Conservation (phyloP, 495 filamentous ascomycete genomes). For the Hypoxylon cercidicola region DNA sequence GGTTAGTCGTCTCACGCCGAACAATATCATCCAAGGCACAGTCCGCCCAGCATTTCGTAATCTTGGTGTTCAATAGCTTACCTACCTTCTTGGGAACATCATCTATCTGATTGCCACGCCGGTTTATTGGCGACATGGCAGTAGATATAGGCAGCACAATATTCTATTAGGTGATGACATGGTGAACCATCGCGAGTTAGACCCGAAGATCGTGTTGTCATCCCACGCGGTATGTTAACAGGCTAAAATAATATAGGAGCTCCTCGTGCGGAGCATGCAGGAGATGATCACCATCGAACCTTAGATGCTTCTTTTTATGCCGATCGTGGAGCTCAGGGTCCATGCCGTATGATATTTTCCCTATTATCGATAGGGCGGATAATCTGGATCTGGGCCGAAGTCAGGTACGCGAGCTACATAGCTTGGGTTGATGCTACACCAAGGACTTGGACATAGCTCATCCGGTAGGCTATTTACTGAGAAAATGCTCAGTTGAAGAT, state of each 20-base stretch:
- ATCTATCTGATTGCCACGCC: no score
- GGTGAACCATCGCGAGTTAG: no score
- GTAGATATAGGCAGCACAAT: no score
- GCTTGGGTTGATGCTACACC: constrained; percentile 5
- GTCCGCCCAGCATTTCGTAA: no score
- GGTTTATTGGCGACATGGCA: no score
- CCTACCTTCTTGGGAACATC: no score
- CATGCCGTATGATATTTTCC: constrained; percentile 6
- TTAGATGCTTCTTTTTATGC: background rate
- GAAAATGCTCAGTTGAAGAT: constrained; percentile 8
- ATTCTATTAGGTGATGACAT: no score
- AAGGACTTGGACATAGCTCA: constrained; percentile 14
- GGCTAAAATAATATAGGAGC: constrained; percentile 31
- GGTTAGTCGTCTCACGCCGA: no score
- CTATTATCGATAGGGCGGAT: constrained; percentile 12
- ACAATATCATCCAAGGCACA: no score
- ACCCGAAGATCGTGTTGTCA: background rate
- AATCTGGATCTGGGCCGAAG: constrained; percentile 5
- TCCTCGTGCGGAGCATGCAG: constrained; percentile 21
- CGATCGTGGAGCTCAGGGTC: constrained; percentile 10
- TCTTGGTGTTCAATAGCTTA: no score
- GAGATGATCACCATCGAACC: background rate
- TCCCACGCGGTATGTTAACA: constrained; percentile 9
- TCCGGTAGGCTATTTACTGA: constrained; percentile 35
- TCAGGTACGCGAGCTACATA: constrained; percentile 13